Base-by-base conservation (phyloP, 208 protist species). In the Angomonas desouzai region DNA sequence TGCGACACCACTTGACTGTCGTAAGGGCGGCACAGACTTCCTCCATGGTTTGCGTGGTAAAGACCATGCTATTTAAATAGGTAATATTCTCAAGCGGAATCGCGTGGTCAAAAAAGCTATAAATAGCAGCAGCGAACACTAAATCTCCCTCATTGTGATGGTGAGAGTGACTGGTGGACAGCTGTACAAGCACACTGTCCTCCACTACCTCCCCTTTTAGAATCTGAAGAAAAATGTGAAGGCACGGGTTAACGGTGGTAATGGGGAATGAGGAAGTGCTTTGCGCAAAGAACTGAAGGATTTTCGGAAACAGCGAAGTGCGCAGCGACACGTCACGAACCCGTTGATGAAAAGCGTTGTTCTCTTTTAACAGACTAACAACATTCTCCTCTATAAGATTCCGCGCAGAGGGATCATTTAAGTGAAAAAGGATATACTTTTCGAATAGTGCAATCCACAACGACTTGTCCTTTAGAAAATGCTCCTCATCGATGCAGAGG, bases 381-480 rank as follows among this genome's bases (percentile, higher is more conserved):
- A 51, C 20, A 23, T 13, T 23, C 45, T 23, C 20, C n/a, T 51
- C 45, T 22, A 51, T 51, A 4, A 23, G 10, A 23, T 51, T 16
- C n/a, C 45, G 4, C 9, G 45, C 45, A 4, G 45, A 13, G 10
- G 10, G 45, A 16, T 51, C 45, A 9, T 13, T 51, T 13, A 51
- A 23, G 45, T 23, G 45, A 16, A 51, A 51, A 23, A 51, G n/a
- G 45, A 51, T 23, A 23, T 51, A 51, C 20, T 51, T 51, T 51
- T 51, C 45, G 6, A 51, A 51, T 9, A 51, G 45, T 23, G 6
- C 18, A 4, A 51, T 4, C 18, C 10, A 23, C 45, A 51, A 4
- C 9, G n/a, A 23, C 18, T 51, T 16, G 20, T 51, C 45, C 45
- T 51, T 51, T 23, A 51, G 20, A 16, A 22, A 51, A 4, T 6